Conservation (phyloP, 164 flowering plant species). For the Protea cynaroides region DNA sequence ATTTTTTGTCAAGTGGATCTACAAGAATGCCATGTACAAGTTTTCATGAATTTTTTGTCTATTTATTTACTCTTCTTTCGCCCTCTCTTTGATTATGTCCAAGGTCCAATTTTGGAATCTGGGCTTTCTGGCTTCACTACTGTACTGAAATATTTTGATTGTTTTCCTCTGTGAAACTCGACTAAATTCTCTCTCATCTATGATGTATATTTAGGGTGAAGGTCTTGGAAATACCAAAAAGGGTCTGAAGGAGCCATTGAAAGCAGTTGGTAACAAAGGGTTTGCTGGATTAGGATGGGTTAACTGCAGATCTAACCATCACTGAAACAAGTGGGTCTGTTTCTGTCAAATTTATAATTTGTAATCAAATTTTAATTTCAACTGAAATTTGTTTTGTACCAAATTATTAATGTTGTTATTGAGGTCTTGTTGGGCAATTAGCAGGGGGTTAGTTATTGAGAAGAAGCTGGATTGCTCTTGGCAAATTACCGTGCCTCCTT, state of each 20-base stretch:
- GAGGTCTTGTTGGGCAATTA: too few species aligned
- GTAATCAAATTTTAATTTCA: too few species aligned
- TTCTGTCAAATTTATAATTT: background rate
- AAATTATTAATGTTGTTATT: too few species aligned
- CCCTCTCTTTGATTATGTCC: background rate
- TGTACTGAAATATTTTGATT: too few species aligned
- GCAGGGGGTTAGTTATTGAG: too few species aligned
- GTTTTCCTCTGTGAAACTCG: background rate
- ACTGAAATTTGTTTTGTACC: too few species aligned
- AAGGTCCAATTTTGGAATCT: background rate
- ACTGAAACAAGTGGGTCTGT: conserved; percentile 3
- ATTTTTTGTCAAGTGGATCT: too few species aligned
- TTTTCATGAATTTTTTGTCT: too few species aligned
- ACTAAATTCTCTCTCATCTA: background rate
- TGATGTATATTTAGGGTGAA: conserved; percentile 50
- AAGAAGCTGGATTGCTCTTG: too few species aligned
- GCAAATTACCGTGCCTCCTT: too few species aligned
- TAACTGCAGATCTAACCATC: conserved; percentile 14
- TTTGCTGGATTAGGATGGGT: conserved; percentile 78
- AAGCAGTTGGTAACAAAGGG: conserved; percentile 75
- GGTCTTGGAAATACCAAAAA: conserved; percentile 55
- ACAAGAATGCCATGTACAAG: too few species aligned
- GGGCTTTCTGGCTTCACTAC: background rate
- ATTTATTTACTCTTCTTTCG: background rate
- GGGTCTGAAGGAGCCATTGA: conserved; percentile 70